Percentiles rank a stretch among this genome's conserved stretches.
Evolutionary conservation across 2,329 filamentous ascomycete species (phyloP).

Genomic region (Aspergillus pseudoterreus): DNA sequence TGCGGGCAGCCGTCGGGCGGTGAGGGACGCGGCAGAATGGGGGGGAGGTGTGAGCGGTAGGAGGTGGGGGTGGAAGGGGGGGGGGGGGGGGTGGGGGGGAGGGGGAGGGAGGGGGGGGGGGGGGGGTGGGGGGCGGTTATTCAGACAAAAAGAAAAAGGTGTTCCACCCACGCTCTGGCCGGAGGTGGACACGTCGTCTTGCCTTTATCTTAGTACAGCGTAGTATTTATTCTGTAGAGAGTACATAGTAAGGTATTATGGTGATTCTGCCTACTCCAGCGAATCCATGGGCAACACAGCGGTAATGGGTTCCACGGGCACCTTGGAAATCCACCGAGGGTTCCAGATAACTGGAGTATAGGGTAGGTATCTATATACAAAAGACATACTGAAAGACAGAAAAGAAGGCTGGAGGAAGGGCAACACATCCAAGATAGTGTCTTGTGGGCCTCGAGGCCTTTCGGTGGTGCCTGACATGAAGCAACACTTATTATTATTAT

Average conservation of each 20-base stretch:
- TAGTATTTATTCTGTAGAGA: no score
- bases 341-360: no score
- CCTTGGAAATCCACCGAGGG: background rate
- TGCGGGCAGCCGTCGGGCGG: no score
- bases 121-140: no score
- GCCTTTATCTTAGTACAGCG: background rate
- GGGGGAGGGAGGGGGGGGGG: no score
- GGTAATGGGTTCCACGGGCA: background rate
- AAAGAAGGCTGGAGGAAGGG: background rate
- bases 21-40: no score
- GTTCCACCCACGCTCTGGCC: background rate
- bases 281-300: background rate
- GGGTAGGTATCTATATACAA: background rate
- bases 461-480: background rate
- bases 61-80: no score
- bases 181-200: conserved; percentile 2
- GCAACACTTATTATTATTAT: conserved; percentile 3
- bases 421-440: no score
- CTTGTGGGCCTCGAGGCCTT: background rate
- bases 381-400: background rate
- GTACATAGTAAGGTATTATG: no score
- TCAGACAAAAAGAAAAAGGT: background rate
- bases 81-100: no score
- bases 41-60: no score
- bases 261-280: no score